These are phyloP conservation scores for Imleria badia DNA, from an alignment of 768 basidiomycete genomes.

Conservation along the genomic window DNA sequence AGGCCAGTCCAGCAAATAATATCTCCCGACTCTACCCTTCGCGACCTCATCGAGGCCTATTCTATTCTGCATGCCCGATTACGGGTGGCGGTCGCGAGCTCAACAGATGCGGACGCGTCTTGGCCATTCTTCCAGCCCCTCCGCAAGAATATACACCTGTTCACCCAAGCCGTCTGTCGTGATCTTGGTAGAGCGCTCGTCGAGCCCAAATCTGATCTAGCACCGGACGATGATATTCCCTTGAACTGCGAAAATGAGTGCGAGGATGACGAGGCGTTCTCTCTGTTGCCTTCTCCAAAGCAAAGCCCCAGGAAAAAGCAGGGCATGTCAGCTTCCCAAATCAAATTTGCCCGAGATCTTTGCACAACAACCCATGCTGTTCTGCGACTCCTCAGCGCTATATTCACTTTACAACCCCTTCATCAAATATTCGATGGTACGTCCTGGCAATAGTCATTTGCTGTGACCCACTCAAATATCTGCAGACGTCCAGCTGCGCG, in stretches of 20 bases:
- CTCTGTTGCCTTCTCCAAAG: conserved; percentile 64
- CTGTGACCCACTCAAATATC: conserved; percentile 4
- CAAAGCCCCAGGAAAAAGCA: conserved; percentile 56
- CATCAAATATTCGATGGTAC: conserved; percentile 62
- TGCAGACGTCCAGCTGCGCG: conserved; percentile 56
- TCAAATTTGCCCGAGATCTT: conserved; percentile 76
- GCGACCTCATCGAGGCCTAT: conserved; percentile 72
- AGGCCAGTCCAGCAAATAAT: conserved; percentile 63
- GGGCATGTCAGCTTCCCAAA: conserved; percentile 76
- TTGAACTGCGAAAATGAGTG: conserved; percentile 23
- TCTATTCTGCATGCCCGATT: conserved; percentile 67
- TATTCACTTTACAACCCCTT: conserved; percentile 61
- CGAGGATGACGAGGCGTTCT: conserved; percentile 27
- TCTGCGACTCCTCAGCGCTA: conserved; percentile 59
- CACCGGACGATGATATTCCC: conserved; percentile 22
- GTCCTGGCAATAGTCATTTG: conserved; percentile 15
- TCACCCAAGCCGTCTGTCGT: conserved; percentile 61
- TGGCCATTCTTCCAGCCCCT: conserved; percentile 76
- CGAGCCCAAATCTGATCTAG: conserved; percentile 43
- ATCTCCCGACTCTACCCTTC: conserved; percentile 44
- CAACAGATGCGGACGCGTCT: conserved; percentile 56
- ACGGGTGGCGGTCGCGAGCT: conserved; percentile 40
- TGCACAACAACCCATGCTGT: conserved; percentile 72
- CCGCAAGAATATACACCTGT: conserved; percentile 47
- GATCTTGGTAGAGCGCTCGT: conserved; percentile 67